Base-by-base conservation (phyloP, 2,329 filamentous ascomycete genomes). In the Pyrenochaeta sp. region DNA sequence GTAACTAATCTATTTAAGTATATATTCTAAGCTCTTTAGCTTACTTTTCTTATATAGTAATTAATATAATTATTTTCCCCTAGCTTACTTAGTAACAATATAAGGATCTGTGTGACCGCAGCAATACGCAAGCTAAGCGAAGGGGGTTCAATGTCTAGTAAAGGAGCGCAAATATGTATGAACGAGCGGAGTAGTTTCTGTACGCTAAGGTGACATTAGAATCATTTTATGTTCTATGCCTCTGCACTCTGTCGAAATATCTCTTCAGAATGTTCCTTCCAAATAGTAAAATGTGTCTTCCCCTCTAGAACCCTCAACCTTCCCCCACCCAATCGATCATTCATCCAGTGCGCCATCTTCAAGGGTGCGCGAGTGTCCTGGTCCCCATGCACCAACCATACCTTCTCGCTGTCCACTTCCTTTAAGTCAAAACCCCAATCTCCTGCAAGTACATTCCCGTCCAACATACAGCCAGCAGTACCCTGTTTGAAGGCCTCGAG, bases 211-310 rank as follows among this genome's bases (percentile, higher is more conserved):
- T 9, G 28, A 9, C 28, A 30, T 9, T 30, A 15, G 13, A 5
- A 22, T 19, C n/a, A 8, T 22, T 42, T 7, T 15, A 8, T 4
- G n/a, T 19, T 43, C 22, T 25, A 43, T 25, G 40, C 22, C 13
- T 27, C 24, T 43, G 37, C 44, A 37, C 25, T 25, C 45, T 36
- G 25, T 15, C 25, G 25, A 27, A 65, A 69, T 32, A 68, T 64
- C 48, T 68, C 65, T 27, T 63, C 59, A 22, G 52, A 58, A 49
- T 64, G 58, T 36, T 66, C 52, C 19, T 67, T 66, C 66, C 66
- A 70, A 34, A 68, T 66, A 9, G 62, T 67, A 15, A 61, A 66
- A 59, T 68, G 67, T 22, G 62, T 70, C 52, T 59, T 61, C 22
- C 62, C 61, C 50, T 66, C 44, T 15, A 70, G 43, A 15, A 64